phyloP scores from a whole-genome alignment of 2,329 filamentous ascomycete genomes.

The Fusarium sp. region DNA sequence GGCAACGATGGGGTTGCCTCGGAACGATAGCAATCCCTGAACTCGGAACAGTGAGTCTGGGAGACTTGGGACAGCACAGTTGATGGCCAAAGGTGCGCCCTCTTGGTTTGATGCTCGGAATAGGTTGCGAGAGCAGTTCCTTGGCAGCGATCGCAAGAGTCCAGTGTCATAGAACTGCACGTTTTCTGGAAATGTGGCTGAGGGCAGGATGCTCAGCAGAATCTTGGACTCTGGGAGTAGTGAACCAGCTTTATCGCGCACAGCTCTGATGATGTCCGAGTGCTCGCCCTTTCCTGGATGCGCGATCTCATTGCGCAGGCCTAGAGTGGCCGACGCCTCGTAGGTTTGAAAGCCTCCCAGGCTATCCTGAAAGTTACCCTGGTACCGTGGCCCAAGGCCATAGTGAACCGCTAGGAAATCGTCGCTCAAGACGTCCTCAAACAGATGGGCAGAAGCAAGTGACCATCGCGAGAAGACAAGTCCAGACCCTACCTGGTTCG shows the following conservation, averaged over 20 bases:
- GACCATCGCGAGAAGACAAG: conserved; percentile 86
- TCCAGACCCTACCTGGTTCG: conserved; percentile 78
- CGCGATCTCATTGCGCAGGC: conserved; percentile 89
- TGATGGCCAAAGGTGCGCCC: conserved; percentile 85
- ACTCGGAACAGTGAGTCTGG: conserved; percentile 87
- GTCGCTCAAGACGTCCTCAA: conserved; percentile 88
- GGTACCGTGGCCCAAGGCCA: conserved; percentile 89
- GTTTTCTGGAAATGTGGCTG: conserved; percentile 83
- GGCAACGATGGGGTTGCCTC: conserved; percentile 84
- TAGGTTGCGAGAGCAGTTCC: conserved; percentile 73
- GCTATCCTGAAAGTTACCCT: conserved; percentile 96
- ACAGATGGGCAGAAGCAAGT: conserved; percentile 87
- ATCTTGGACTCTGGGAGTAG: conserved; percentile 86
- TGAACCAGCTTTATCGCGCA: conserved; percentile 84
- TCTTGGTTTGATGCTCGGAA: conserved; percentile 54
- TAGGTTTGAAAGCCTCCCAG: conserved; percentile 97
- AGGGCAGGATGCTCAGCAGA: conserved; percentile 84
- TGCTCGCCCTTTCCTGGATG: conserved; percentile 90
- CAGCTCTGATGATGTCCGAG: conserved; percentile 91
- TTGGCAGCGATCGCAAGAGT: conserved; percentile 81
- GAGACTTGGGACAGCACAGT: conserved; percentile 86
- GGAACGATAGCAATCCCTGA: conserved; percentile 84
- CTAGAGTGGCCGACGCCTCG: conserved; percentile 88
- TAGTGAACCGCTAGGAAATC: conserved; percentile 92
- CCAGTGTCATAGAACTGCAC: conserved; percentile 83